Percentiles rank a stretch among this genome's conserved stretches.
Conservation (phyloP, 1,284 basidiomycete species). For the Irpex sp. region DNA sequence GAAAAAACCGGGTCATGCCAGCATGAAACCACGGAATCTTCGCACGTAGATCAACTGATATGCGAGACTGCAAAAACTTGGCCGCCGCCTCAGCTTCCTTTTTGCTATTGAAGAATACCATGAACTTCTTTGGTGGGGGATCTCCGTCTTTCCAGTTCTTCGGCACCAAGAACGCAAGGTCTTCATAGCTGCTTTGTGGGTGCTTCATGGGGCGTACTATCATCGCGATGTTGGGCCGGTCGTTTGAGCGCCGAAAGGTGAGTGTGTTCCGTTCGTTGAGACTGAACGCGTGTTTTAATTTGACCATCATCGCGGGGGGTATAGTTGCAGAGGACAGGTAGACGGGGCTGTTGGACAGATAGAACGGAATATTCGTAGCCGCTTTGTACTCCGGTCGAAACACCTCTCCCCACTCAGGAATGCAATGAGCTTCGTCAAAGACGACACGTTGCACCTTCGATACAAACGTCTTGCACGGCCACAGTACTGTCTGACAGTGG, state of each 20-base stretch:
- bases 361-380: slow-evolving; percentile 6
- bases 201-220: slow-evolving; percentile 2
- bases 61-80: slow-evolving; percentile 9
- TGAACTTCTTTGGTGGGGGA: background rate
- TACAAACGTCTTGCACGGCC: slow-evolving; percentile 18
- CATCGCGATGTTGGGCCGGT: slow-evolving; percentile 5
- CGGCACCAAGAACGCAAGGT: slow-evolving; percentile 5
- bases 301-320: background rate
- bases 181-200: background rate
- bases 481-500: slow-evolving; percentile 22
- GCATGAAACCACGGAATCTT: slow-evolving; percentile 21
- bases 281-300: background rate
- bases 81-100: slow-evolving; percentile 8
- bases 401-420: slow-evolving; percentile 29
- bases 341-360: background rate
- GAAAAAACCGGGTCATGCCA: slow-evolving; percentile 14
- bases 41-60: slow-evolving; percentile 7
- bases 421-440: slow-evolving; percentile 35
- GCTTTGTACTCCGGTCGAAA: slow-evolving; percentile 30
- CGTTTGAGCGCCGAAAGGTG: slow-evolving; percentile 1
- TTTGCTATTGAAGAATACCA: slow-evolving; percentile 22
- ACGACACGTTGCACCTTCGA: slow-evolving; percentile 23
- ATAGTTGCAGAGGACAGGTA: slow-evolving; percentile 5
- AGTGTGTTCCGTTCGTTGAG: background rate
- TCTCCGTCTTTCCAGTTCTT: slow-evolving; percentile 8